Base-by-base conservation (phyloP, 805 yeast species). In the Candida incommunis region DNA sequence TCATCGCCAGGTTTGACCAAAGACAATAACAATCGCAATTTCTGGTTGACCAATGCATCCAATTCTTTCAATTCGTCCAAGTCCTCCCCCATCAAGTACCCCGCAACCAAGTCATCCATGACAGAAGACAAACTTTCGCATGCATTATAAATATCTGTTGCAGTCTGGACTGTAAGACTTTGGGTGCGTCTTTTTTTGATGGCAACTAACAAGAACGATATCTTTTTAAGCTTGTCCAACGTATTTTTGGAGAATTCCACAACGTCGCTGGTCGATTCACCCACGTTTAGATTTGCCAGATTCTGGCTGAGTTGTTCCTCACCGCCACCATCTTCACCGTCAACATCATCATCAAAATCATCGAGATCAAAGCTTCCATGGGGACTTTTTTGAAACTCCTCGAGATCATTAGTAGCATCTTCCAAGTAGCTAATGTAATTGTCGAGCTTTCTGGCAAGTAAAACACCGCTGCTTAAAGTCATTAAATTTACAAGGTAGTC, bases 401-500 rank as follows among this genome's bases (percentile, higher is more conserved):
- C 40, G 42, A 46, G 42, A 13, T 48, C 51, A 15, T 40, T 23
- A 3, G 24, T 7, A 18, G 48, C 49, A 37, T 46, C 49, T 27
- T 41, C 45, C 20, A 46, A 27, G 20, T 43, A 23, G n/a, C 40
- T 41, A 24, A 29, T 25, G 31, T 40, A 43, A 11, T 22, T 22
- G 4, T 35, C 22, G 41, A 42, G 37, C 37, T 16, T 46, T 15
- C 24, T 31, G n/a, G 25, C 20, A 23, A 22, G 37, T 31, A 43
- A 20, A 20, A 43, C 31, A 23, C 37, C 18, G 57, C 9, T 61
- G 58, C 5, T 18, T 5, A 31, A 4, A 7, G 37, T 31, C 5
- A 9, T 18, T 5, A 31, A n/a, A 13, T 11, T 18, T 9, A 18
- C 9, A 18, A 82, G 43, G 0, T 56, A 53, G 46, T 78, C 82